Base-by-base conservation (phyloP, 352 stramenopile genomes). In the Globisporangium recalcitrans region DNA sequence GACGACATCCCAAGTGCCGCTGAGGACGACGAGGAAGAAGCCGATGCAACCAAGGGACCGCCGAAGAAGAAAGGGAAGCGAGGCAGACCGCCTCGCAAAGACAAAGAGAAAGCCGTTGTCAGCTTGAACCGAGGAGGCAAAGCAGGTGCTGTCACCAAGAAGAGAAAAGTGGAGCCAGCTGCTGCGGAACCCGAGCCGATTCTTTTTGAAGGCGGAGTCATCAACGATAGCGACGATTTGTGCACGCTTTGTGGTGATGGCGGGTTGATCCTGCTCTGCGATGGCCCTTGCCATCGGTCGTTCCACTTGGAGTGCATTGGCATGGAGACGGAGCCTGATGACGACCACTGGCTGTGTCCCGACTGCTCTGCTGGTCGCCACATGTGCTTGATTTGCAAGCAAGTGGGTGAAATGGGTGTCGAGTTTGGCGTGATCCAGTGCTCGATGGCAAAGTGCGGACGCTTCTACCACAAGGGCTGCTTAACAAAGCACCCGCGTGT, bases 301-400 rank as follows among this genome's bases (percentile, higher is more conserved):
- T 98, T 98, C 66, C 92, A 98, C 70, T 63, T 96, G n/a, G 74
- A 95, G 29, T 98, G 92, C 73, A 77, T 97, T 22, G 88, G 89
- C 8, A 90, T 96, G 82, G 80, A 88, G 29, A 62, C 75, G 5
- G 85, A 95, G 26, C 85, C 86, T 0, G 84, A 90, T 14, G 88
- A 94, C 48, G 85, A 92, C 31, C 81, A 91, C 24, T 98, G 91
- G 91, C 68, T 97, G 27, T 98, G 92, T 36, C 90, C 88, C 7
- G 90, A 97, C 73, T 97, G 90, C 63, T 71, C 78, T 14, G 84
- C 84, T 7, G 88, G 89, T 21, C 88, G 87, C n/a, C 87, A 97
- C 66, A 94, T 95, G 80, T 98, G 92, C 56, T 61, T 97, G 64
- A 85, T 96, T 51, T 98, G 92, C 69, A 94, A 93, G 63, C 79